Base-by-base conservation (phyloP, 345 rosid species). In the Heritiera littoralis region DNA sequence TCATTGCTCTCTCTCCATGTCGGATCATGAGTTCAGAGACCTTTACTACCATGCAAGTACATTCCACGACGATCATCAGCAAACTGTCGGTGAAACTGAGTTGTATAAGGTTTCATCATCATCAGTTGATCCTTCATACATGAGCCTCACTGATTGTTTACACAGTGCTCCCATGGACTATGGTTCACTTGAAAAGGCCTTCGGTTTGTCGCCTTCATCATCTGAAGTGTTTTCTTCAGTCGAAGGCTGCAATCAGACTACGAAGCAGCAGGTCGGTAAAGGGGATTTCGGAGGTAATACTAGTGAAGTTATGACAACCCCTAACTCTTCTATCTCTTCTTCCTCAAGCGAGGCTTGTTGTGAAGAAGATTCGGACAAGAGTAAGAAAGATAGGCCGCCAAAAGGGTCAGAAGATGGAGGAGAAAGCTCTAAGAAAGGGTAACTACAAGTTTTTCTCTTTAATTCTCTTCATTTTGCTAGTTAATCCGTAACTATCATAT, bases 341-440 rank as follows among this genome's bases (percentile, higher is more conserved):
- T 90, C 90, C 72, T 87, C 92, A 12, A 86, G 84, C 60, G 95
- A 91, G 58, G 95, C 90, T 30, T 90, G 86, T 60, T 87, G 81
- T n/a, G 94, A 90, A 14, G 90, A 90, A 64, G 91, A 88, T 77
- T 89, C 92, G 1, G 78, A 85, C 56, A 92, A 89, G 83, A 83
- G 84, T 49, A 68, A 65, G 48, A 82, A 78, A 65, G 91, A 88
- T 79, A 70, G 56, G 70, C 85, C 56, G 83, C 38, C 70, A 46
- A 83, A 72, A 83, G 87, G 76, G 80, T 49, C 81, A 3, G 87
- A 79, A 43, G 87, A 86, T 65, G 91, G 82, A 75, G 90, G 85
- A 52, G 91, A 84, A 78, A 83, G 65, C 79, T 83, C 90, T 56
- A 86, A 85, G 86, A 92, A 89, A 86, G 69, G 71, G 96, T 90